phyloP scores from a whole-genome alignment of 495 filamentous ascomycete species.

The Hypoxylon rickii region DNA sequence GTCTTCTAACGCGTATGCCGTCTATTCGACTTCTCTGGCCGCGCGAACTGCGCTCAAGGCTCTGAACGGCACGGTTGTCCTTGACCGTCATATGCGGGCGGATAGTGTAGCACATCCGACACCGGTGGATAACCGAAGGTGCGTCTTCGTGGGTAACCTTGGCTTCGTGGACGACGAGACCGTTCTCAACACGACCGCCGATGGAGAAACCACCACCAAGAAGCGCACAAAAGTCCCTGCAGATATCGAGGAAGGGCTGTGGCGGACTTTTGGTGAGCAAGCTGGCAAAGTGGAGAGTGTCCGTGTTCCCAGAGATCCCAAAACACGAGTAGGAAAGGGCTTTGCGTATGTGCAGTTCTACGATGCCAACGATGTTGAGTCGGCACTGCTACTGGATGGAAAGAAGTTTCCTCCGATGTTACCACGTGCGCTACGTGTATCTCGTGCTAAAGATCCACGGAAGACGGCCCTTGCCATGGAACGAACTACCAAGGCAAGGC shows the following conservation, averaged over 20 bases:
- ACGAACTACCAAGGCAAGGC: constrained; percentile 36
- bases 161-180: constrained; percentile 90
- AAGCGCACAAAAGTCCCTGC: constrained; percentile 70
- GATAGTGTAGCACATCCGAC: constrained; percentile 89
- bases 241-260: constrained; percentile 94
- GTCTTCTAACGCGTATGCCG: constrained; percentile 91
- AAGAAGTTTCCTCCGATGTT: constrained; percentile 94
- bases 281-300: constrained; percentile 89
- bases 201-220: constrained; percentile 61
- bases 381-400: constrained; percentile 79
- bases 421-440: constrained; percentile 84
- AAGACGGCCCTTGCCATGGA: constrained; percentile 64
- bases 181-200: constrained; percentile 61
- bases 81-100: constrained; percentile 87
- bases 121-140: constrained; percentile 78
- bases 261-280: constrained; percentile 76
- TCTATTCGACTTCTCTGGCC: constrained; percentile 74
- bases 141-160: constrained; percentile 96
- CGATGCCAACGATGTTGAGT: constrained; percentile 83
- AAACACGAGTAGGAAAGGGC: constrained; percentile 92
- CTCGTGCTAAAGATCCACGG: constrained; percentile 75
- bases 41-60: constrained; percentile 74
- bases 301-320: constrained; percentile 85
- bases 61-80: constrained; percentile 81
- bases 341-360: constrained; percentile 97